Evolutionary conservation across 495 filamentous ascomycete genomes (phyloP).

Genomic region (Hypoxylon cercidicola): DNA sequence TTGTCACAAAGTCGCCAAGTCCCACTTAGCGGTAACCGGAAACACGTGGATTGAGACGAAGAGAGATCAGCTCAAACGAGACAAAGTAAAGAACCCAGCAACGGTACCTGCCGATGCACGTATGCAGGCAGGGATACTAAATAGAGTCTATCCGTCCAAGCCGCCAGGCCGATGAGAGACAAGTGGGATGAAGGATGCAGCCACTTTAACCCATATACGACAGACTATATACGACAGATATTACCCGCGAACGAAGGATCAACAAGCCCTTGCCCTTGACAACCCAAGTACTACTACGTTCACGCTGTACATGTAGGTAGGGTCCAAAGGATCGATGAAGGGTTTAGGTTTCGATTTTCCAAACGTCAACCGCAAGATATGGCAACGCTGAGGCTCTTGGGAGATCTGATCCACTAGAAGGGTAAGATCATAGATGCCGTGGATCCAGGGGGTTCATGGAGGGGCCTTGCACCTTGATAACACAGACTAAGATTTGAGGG

Average conservation of each 20-base stretch:
- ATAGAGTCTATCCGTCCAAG: slow-evolving; percentile 18
- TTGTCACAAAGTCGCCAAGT: slow-evolving; percentile 32
- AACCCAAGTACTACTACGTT: too few relatives aligned
- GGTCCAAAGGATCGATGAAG: slow-evolving; percentile 25
- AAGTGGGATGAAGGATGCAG: slow-evolving; percentile 9
- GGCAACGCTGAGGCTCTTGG: slow-evolving; percentile 31
- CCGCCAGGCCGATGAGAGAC: background rate
- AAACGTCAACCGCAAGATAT: slow-evolving; percentile 24
- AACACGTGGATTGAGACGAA: slow-evolving; percentile 33
- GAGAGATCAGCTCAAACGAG: slow-evolving; percentile 19
- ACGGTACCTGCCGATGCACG: slow-evolving; percentile 32
- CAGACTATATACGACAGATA: slow-evolving; percentile 4
- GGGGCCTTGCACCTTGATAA: slow-evolving; percentile 5
- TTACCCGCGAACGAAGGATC: slow-evolving; percentile 37
- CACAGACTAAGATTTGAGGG: slow-evolving; percentile 34
- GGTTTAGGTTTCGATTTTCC: slow-evolving; percentile 37
- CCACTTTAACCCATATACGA: slow-evolving; percentile 25
- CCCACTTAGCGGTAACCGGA: slow-evolving; percentile 43
- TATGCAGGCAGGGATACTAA: slow-evolving; percentile 31
- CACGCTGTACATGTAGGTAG: too few relatives aligned
- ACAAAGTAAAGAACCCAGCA: slow-evolving; percentile 10
- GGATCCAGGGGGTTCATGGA: slow-evolving; percentile 10
- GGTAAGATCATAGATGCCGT: slow-evolving; percentile 34
- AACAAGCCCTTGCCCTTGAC: slow-evolving; percentile 25
- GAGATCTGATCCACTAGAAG: slow-evolving; percentile 36